Percentiles rank a stretch among this genome's conserved stretches.
phyloP scores from a whole-genome alignment of 345 rosid genomes.

The Acer negundo region DNA sequence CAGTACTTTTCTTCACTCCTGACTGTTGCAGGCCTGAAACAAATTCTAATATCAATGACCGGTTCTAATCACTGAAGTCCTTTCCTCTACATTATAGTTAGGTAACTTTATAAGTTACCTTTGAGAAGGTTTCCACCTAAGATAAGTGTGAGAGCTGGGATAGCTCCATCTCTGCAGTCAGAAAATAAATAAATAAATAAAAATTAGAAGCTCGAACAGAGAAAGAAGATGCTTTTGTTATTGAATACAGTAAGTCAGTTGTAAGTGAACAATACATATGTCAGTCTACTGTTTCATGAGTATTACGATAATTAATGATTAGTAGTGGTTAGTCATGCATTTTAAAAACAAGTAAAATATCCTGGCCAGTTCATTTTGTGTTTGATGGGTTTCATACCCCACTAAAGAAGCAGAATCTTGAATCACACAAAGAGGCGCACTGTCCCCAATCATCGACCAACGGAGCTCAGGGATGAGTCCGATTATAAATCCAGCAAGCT shows the following conservation, averaged over 20 bases:
- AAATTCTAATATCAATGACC: neutral
- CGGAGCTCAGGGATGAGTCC: conserved; percentile 50
- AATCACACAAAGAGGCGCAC: conserved; percentile 63
- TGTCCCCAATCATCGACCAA: conserved; percentile 47
- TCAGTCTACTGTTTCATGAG: neutral
- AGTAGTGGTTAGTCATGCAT: neutral
- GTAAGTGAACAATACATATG: no score
- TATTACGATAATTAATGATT: no score
- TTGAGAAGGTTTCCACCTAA: conserved; percentile 68
- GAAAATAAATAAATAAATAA: neutral
- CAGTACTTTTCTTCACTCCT: conserved; percentile 37
- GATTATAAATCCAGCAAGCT: conserved; percentile 57
- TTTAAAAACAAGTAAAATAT: neutral
- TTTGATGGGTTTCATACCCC: conserved; percentile 45
- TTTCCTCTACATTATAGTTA: neutral
- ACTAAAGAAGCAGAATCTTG: conserved; percentile 54
- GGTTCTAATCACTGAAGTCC: neutral
- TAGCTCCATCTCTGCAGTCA: conserved; percentile 59
- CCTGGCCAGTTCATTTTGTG: neutral
- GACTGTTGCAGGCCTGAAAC: conserved; percentile 55
- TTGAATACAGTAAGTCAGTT: neutral
- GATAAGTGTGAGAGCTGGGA: conserved; percentile 63
- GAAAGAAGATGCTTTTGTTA: neutral
- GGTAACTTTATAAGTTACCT: conserved; percentile 35
- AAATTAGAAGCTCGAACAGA: neutral